Percentiles rank a stretch among this genome's conserved stretches.
Evolutionary conservation across 1,284 basidiomycete species (phyloP).

Genomic region (Moesziomyces sp.): DNA sequence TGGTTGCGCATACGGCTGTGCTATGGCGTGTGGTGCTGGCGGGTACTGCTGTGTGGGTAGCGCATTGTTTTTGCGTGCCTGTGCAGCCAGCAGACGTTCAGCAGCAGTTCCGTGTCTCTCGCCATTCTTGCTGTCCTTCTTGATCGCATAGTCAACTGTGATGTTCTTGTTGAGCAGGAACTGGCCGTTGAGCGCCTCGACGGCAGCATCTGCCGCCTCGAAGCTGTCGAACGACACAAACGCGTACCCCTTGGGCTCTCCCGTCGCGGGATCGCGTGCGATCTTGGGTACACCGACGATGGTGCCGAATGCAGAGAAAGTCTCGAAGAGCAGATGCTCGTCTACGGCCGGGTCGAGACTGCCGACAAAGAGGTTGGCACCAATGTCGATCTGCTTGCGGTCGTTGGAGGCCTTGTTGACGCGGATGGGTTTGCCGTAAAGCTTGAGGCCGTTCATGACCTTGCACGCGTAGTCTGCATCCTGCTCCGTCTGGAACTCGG

Average conservation of each 20-base stretch:
- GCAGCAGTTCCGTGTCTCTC: slow-evolving; percentile 95
- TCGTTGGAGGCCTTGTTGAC: slow-evolving; percentile 96
- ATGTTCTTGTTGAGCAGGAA: slow-evolving; percentile 98
- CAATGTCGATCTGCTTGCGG: slow-evolving; percentile 96
- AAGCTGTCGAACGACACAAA: slow-evolving; percentile 98
- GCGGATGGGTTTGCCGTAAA: slow-evolving; percentile 97
- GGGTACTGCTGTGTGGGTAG: slow-evolving; percentile 71
- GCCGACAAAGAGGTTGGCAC: slow-evolving; percentile 95
- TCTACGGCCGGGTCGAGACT: slow-evolving; percentile 94
- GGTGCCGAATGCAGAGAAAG: slow-evolving; percentile 91
- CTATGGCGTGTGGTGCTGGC: slow-evolving; percentile 12
- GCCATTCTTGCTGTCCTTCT: slow-evolving; percentile 96
- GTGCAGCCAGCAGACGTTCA: slow-evolving; percentile 90
- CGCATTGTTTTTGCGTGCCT: slow-evolving; percentile 93
- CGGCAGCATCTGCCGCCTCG: slow-evolving; percentile 93
- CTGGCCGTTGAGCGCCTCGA: slow-evolving; percentile 95
- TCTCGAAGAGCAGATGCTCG: slow-evolving; percentile 90
- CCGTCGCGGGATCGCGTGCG: slow-evolving; percentile 84
- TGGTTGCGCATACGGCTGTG: slow-evolving; percentile 4
- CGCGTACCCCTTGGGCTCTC: slow-evolving; percentile 92
- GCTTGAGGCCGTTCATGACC: slow-evolving; percentile 99
- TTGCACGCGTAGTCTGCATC: slow-evolving; percentile 99
- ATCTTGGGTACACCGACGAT: slow-evolving; percentile 95
- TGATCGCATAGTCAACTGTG: slow-evolving; percentile 95
- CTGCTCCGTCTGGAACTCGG: slow-evolving; percentile 96